phyloP scores from a whole-genome alignment of 805 yeast species.

The Yarrowia yakushimensis region DNA sequence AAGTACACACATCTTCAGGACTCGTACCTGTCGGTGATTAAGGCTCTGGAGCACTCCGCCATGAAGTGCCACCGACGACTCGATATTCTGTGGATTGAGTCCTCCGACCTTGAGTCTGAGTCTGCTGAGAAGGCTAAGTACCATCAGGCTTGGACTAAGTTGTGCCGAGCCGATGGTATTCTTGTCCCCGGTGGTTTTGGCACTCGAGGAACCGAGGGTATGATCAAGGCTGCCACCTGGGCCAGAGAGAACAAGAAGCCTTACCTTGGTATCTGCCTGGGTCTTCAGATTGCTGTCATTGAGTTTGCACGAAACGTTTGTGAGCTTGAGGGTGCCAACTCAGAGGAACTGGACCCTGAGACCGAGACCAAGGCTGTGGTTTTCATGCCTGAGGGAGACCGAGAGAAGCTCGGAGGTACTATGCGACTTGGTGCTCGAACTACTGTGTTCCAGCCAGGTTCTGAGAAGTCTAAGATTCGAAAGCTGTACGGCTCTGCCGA shows the following conservation, averaged over 20 bases:
- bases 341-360: slow-evolving; percentile 76
- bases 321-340: slow-evolving; percentile 64
- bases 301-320: slow-evolving; percentile 83
- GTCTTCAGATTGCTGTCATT: slow-evolving; percentile 94
- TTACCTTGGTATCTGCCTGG: slow-evolving; percentile 94
- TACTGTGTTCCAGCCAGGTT: slow-evolving; percentile 67
- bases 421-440: slow-evolving; percentile 97
- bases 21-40: slow-evolving; percentile 90
- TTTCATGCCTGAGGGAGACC: slow-evolving; percentile 98
- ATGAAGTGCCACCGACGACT: slow-evolving; percentile 83
- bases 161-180: slow-evolving; percentile 93
- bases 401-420: slow-evolving; percentile 94
- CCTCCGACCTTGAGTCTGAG: slow-evolving; percentile 79
- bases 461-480: slow-evolving; percentile 68
- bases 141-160: slow-evolving; percentile 93
- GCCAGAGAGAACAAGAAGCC: slow-evolving; percentile 97
- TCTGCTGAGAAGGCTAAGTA: slow-evolving; percentile 64
- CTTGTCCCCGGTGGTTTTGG: slow-evolving; percentile 99
- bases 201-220: slow-evolving; percentile 94
- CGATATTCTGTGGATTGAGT: slow-evolving; percentile 94
- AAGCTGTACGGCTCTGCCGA: slow-evolving; percentile 70
- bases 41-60: slow-evolving; percentile 91
- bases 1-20: slow-evolving; percentile 95
- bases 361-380: slow-evolving; percentile 71
- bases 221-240: slow-evolving; percentile 95